Base-by-base conservation (phyloP, 768 basidiomycete genomes). In the Coprinellus micaceus region DNA sequence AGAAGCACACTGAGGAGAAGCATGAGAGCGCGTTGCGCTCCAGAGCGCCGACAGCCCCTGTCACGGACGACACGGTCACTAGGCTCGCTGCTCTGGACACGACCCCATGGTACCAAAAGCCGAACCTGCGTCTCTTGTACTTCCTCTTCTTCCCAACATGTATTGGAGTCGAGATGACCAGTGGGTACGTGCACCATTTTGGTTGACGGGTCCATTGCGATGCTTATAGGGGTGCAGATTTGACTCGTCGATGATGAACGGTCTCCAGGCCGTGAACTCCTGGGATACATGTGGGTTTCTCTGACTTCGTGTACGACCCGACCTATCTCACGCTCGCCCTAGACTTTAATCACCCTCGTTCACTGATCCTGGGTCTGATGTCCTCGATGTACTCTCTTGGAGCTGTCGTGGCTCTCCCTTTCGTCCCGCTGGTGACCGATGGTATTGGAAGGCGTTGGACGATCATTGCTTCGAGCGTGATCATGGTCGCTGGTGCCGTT, bases 231-330 rank as follows among this genome's bases (percentile, higher is more conserved):
- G 51, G 6, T 28, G 13, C 46, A 83, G 81, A 1, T 84, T 81
- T 60, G 82, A 84, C 54, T 78, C 81, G 0, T 82, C 82, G 4
- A 84, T 85, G 82, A 72, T 85, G 63, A 84, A 83, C 61, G 83
- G 82, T 36, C 62, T 85, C 40, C 84, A 85, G 65, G 80, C 82
- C 0, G 82, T 85, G 2, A 66, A 76, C 21, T 78, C 81, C 0
- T 85, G 82, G 82, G 73, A 80, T 59, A 69, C 67, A 3, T 84
- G 84, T 84, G 45, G 59, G 76, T 49, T 25, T 6, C 1, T n/a
- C 45, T 43, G n/a, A n/a, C n/a, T n/a, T n/a, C n/a, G n/a, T n/a
- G n/a, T n/a, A n/a, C n/a, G n/a, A n/a, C 25, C 10, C 19, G 3
- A 28, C 9, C 26, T 4, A 15, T 10, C 11, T 1, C 37, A 7